Evolutionary conservation across 2,329 filamentous ascomycete genomes (phyloP), one percentile per base, ranked within the genome.

Genomic region (Colletotrichum theobromicola): DNA sequence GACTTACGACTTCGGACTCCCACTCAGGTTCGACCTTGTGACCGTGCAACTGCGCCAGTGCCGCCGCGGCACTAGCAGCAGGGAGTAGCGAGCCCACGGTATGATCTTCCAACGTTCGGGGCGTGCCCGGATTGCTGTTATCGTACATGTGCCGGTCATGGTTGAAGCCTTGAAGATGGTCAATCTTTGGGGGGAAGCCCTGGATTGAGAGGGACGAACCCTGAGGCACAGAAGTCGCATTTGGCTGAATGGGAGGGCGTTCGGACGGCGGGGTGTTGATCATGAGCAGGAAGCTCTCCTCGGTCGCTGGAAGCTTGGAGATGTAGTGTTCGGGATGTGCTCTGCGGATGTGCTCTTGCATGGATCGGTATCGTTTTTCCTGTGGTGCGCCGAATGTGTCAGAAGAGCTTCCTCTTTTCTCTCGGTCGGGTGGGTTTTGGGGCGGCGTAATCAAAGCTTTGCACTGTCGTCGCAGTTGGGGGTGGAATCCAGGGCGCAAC

Each of bases 331-430:
- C 95, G 76, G 96, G 96, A 84, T 99, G 97, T 79, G 97, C 96
- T 84, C 97, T 93, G 81, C 97, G 95, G 81, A 99, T 98, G 83
- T 99, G 97, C 90, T 99, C 97, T 87, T 98, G 97, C 95, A 99
- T 98, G 77, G 96, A 98, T 84, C 97, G 95, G 87, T 96, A 99
- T 79, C 95, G 92, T 86, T 98, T 98, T 88, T 97, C 95, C 95
- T 97, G 85, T 84, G 78, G 60, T 65, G 67, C 55, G 21, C 34
- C 78, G 13, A 28, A 18, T 77, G 69, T 64, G 73, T 75, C 77
- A 78, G 76, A 76, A 71, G 71, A 75, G 70, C 78, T 81, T 26
- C 21, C n/a, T 35, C 32, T 37, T 18, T 35, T 34, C n/a, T 32
- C 28, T 67, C 24, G 24, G 55, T 55, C 67, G 66, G 67, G 63